Conservation (phyloP, 2,329 filamentous ascomycete genomes). For the Pseudogymnoascus sp. region DNA sequence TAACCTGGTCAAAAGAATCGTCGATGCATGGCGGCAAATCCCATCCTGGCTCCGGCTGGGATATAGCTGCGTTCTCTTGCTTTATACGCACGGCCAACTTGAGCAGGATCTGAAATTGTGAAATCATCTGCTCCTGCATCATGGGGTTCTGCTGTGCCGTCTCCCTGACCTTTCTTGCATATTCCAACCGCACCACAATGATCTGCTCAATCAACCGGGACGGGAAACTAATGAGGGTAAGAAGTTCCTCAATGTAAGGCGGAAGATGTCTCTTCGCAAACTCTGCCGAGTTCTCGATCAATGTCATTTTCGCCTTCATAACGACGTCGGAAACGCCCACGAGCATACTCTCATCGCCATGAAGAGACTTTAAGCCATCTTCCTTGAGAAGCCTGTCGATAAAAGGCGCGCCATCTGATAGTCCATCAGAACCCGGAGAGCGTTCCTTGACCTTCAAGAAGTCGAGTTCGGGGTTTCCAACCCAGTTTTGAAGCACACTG, state of each 20-base stretch:
- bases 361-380: slow-evolving; percentile 84
- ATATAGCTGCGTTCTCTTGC: slow-evolving; percentile 73
- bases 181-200: slow-evolving; percentile 81
- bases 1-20: slow-evolving; percentile 86
- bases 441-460: slow-evolving; percentile 68
- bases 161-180: slow-evolving; percentile 92
- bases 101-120: slow-evolving; percentile 88
- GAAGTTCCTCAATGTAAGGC: slow-evolving; percentile 90
- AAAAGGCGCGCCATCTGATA: slow-evolving; percentile 86
- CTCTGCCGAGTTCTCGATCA: slow-evolving; percentile 75
- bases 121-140: slow-evolving; percentile 96
- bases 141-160: slow-evolving; percentile 84
- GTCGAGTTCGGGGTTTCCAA: slow-evolving; percentile 90
- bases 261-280: slow-evolving; percentile 88
- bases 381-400: slow-evolving; percentile 92
- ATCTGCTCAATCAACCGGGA: slow-evolving; percentile 94
- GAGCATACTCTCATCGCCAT: slow-evolving; percentile 81
- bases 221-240: slow-evolving; percentile 95
- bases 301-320: slow-evolving; percentile 81
- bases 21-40: slow-evolving; percentile 93
- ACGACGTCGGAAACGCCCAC: slow-evolving; percentile 77
- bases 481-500: slow-evolving; percentile 86
- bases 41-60: slow-evolving; percentile 84
- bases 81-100: slow-evolving; percentile 91
- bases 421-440: slow-evolving; percentile 59